Conservation (phyloP, 768 basidiomycete genomes). For the Udeniomyces megalosporus region DNA sequence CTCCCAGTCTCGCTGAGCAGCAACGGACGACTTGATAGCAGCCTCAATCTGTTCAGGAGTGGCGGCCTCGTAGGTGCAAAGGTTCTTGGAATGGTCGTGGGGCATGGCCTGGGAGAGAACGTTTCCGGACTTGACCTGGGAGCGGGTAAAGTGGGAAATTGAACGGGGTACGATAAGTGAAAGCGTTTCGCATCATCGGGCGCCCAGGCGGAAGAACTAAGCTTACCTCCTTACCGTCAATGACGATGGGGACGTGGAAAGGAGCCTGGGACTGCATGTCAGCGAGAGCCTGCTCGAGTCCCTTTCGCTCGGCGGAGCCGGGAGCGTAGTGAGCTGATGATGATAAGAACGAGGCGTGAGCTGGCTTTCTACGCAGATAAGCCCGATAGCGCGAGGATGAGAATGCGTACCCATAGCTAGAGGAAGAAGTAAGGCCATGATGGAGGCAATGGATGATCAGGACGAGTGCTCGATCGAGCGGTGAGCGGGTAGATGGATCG, state of each 20-base stretch:
- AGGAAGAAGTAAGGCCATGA: not conserved
- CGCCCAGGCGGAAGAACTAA: too few relatives aligned
- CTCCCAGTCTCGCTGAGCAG: conserved; percentile 82
- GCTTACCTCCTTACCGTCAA: conserved; percentile 71
- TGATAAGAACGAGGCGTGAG: not conserved
- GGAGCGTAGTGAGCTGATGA: conserved; percentile 56
- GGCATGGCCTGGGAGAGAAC: conserved; percentile 44
- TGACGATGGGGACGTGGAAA: conserved; percentile 81
- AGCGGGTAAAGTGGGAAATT: too few relatives aligned
- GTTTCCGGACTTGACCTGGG: conserved; percentile 63
- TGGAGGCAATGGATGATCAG: not conserved
- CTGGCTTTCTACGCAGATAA: too few relatives aligned
- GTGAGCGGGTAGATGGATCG: not conserved
- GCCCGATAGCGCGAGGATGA: not conserved
- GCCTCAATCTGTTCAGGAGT: conserved; percentile 52
- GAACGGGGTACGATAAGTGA: too few relatives aligned
- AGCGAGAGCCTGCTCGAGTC: conserved; percentile 50
- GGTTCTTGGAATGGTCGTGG: conserved; percentile 53
- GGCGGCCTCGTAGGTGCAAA: conserved; percentile 80
- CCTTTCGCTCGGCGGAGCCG: conserved; percentile 60
- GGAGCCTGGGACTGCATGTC: conserved; percentile 72
- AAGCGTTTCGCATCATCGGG: not conserved
- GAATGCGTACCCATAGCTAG: not conserved
- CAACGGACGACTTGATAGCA: conserved; percentile 76
- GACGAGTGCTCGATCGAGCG: not conserved